Evolutionary conservation across 2,329 filamentous ascomycete species (phyloP), one percentile per base, ranked within the genome.

Genomic region (Neofusicoccum umdonicola): DNA sequence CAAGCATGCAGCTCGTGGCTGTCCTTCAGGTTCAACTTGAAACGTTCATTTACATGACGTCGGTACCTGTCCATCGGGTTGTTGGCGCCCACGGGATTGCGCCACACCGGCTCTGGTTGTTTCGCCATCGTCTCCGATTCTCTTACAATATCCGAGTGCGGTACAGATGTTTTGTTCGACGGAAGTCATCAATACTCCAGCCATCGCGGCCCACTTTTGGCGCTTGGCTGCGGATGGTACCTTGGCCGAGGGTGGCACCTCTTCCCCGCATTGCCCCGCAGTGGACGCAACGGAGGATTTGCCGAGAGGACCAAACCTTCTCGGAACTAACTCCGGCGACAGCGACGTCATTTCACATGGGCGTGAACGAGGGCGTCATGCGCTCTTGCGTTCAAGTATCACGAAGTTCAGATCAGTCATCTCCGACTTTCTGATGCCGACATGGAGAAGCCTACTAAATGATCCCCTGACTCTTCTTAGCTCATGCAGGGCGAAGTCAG

Each of bases 1-100:
- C 79, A 81, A 67, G 67, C 69, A 27, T 80, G 77, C 17, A 81
- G 72, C 3, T 79, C 75, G 44, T 75, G 71, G 2, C 77, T 69
- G 27, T 67, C 70, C 22, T 63, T 56, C 35, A 76, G 68, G 34
- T 70, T 65, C 47, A 66, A 64, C 7, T 60, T 45, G 61, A 66
- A 75, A 15, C 64, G 52, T n/a, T 68, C 31, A 64, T 76, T 76
- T 66, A 76, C 67, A 54, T 76, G 72, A 7, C 61, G 64, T 31
- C 73, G 67, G 50, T 76, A 76, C 3, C 64, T 54, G 65, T 73
- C 72, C 69, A 75, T 72, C 4, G 72, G 69, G 19, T 71, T 73
- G 9, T 66, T 57, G 51, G 67, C 68, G 7, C 65, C 57, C 19
- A 61, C 62, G 19, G 22, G 51, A 3, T 72, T 70, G 3, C 31